Evolutionary conservation across 371 early-diverging fungal species (phyloP).

Genomic region (Syncephalastrum sp.): DNA sequence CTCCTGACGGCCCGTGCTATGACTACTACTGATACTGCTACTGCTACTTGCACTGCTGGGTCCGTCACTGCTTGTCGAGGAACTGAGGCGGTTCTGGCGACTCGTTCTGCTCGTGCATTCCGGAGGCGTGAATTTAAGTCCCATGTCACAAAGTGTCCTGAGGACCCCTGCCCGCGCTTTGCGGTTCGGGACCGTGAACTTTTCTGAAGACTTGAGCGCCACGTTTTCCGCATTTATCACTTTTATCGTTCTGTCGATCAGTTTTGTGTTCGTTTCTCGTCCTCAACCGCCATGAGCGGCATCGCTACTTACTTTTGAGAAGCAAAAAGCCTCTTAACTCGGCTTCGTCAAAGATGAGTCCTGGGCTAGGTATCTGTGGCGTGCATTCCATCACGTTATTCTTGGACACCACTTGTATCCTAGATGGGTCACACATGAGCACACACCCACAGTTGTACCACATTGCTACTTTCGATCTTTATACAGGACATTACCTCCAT

Average conservation of each 20-base stretch:
- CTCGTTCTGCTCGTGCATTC: slow-evolving; percentile 4
- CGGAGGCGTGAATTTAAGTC: slow-evolving; percentile 12
- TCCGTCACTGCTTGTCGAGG: neutral
- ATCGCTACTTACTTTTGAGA: slow-evolving; percentile 48
- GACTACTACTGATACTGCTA: neutral
- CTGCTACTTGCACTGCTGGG: too few relatives aligned
- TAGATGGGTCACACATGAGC: slow-evolving; percentile 13
- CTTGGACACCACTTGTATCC: slow-evolving; percentile 53
- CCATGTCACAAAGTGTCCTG: slow-evolving; percentile 39
- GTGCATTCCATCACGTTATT: slow-evolving; percentile 63
- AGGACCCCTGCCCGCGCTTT: slow-evolving; percentile 50
- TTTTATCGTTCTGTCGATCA: neutral
- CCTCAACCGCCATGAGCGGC: too few relatives aligned
- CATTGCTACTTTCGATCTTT: neutral
- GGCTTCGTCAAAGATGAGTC: slow-evolving; percentile 49
- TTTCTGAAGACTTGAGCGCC: slow-evolving; percentile 64
- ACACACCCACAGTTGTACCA: neutral
- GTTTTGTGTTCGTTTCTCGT: too few relatives aligned
- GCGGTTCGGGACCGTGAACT: slow-evolving; percentile 50
- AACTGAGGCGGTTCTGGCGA: slow-evolving; percentile 2
- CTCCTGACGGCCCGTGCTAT: slow-evolving; percentile 8
- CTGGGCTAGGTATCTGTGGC: slow-evolving; percentile 65
- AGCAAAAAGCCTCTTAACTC: slow-evolving; percentile 60
- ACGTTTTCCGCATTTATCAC: slow-evolving; percentile 79
- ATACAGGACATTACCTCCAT: slow-evolving; percentile 32